These are phyloP conservation scores for Flaveria trinervia DNA, from an alignment of 129 eudicot genomes.

Conservation along the genomic window DNA sequence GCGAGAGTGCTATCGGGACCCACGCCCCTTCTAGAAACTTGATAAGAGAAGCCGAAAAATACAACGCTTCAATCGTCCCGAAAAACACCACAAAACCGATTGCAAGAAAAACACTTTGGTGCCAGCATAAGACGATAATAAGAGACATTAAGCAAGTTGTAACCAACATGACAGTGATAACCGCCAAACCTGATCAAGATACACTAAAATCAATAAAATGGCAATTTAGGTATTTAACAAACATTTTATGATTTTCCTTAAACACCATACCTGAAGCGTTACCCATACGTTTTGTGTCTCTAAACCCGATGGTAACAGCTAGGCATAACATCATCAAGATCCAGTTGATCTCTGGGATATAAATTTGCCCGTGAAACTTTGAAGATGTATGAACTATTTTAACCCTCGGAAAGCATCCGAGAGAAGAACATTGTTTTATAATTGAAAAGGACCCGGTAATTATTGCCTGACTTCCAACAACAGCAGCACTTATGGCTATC, in stretches of 20 bases:
- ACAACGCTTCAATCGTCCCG: constrained; percentile 81
- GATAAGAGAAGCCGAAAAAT: constrained; percentile 89
- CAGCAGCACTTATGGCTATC: constrained; percentile 95
- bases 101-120: constrained; percentile 62
- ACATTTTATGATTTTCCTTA: neutral
- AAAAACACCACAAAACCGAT: constrained; percentile 66
- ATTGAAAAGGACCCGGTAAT: constrained; percentile 97
- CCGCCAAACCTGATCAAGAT: constrained; percentile 80
- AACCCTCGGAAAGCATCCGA: constrained; percentile 92
- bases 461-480: constrained; percentile 99
- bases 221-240: neutral
- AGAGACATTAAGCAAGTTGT: constrained; percentile 97
- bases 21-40: constrained; percentile 98
- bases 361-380: constrained; percentile 87
- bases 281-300: constrained; percentile 87
- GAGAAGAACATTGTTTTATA: constrained; percentile 89
- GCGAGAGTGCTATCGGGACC: constrained; percentile 87
- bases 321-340: constrained; percentile 79
- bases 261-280: constrained; percentile 85
- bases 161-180: constrained; percentile 96
- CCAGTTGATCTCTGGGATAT: constrained; percentile 98
- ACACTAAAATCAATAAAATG: constrained; percentile 9
- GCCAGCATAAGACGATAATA: constrained; percentile 91
- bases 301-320: constrained; percentile 92
- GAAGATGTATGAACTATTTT: constrained; percentile 91